A percentile compares a stretch with the other conserved stretches of the same genome.
These are phyloP conservation scores for Trichoderma sp. DNA, from an alignment of 2,329 filamentous ascomycete genomes.

Conservation along the genomic window DNA sequence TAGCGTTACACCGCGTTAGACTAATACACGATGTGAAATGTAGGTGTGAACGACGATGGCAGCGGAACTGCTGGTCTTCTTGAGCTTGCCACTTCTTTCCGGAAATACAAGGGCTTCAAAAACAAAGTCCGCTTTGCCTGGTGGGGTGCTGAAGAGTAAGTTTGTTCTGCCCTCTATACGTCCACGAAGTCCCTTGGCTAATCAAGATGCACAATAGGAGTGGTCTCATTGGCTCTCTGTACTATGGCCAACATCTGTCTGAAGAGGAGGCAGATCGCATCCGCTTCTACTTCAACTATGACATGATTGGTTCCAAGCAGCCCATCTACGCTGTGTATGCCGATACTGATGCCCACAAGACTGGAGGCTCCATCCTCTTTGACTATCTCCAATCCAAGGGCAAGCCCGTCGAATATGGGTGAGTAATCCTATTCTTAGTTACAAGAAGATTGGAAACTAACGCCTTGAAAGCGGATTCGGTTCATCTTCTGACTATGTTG, in stretches of 20 bases:
- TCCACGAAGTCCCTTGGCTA: background rate
- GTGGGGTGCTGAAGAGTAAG: conserved; percentile 41
- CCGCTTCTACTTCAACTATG: conserved; percentile 66
- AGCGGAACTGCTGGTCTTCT: conserved; percentile 37
- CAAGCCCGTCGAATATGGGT: conserved; percentile 30
- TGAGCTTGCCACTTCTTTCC: conserved; percentile 35
- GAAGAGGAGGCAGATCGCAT: conserved; percentile 50
- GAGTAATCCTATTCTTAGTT: background rate
- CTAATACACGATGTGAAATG: background rate
- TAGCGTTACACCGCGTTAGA: background rate
- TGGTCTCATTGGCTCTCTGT: conserved; percentile 43
- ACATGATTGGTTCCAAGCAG: conserved; percentile 60
- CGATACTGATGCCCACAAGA: conserved; percentile 38
- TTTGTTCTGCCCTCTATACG: background rate
- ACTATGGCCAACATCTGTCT: conserved; percentile 39
- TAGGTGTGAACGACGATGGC: conserved; percentile 38
- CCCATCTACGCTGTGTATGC: conserved; percentile 41
- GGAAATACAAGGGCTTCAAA: conserved; percentile 35
- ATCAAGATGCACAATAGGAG: conserved; percentile 25
- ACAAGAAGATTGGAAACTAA: background rate
- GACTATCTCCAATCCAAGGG: conserved; percentile 32
- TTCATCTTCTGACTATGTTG: conserved; percentile 37
- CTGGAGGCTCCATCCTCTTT: conserved; percentile 32
- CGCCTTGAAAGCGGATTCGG: conserved; percentile 30
- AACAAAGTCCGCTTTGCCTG: conserved; percentile 42